Conservation (phyloP, 2,329 filamentous ascomycete genomes). For the Achaetomium macrosporum region DNA sequence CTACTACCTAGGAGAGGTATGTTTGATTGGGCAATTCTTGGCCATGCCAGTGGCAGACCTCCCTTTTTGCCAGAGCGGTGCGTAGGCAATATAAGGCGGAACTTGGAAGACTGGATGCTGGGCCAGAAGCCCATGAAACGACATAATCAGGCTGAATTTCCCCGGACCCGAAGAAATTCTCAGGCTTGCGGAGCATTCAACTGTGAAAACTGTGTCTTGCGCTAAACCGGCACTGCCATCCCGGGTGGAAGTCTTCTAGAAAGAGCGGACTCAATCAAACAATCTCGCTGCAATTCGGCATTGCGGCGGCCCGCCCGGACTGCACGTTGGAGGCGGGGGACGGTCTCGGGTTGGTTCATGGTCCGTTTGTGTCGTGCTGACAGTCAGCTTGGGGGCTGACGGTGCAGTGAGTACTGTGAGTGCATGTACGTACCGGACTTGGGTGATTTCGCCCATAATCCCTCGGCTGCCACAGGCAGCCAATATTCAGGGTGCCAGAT, state of each 20-base stretch:
- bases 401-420: neutral
- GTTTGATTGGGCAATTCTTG: constrained; percentile 8
- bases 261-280: constrained; percentile 1
- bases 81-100: constrained; percentile 15
- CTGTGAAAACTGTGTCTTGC: neutral
- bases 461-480: too few relatives aligned
- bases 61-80: constrained; percentile 1
- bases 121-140: neutral
- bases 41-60: constrained; percentile 11
- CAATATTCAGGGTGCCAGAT: too few relatives aligned
- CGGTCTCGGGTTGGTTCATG: neutral
- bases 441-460: too few relatives aligned
- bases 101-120: constrained; percentile 6
- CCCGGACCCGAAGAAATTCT: constrained; percentile 10
- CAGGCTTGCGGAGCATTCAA: constrained; percentile 14
- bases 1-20: neutral
- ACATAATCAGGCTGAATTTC: constrained; percentile 23
- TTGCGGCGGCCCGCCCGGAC: constrained; percentile 1
- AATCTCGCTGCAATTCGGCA: neutral
- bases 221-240: neutral
- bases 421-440: too few relatives aligned
- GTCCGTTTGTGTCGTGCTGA: neutral
- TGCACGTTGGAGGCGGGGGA: neutral
- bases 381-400: neutral
- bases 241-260: constrained; percentile 13